These are phyloP conservation scores for Leucocoprinus birnbaumii DNA, from an alignment of 768 basidiomycete genomes.

Conservation along the genomic window DNA sequence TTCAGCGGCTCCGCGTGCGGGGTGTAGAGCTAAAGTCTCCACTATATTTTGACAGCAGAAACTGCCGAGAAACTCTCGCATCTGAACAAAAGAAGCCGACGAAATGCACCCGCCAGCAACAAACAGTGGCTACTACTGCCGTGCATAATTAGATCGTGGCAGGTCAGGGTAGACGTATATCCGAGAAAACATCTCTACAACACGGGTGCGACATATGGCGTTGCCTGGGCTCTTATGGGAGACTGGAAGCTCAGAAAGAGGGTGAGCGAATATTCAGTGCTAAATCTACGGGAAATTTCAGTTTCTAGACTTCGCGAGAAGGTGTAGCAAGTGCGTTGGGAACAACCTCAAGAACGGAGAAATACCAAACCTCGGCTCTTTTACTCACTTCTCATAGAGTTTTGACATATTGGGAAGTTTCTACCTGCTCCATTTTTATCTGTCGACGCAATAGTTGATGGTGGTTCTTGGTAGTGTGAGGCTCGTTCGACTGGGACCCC, in stretches of 20 bases:
- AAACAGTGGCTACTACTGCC: not conserved
- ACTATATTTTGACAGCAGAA: not conserved
- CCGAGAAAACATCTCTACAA: too few relatives aligned
- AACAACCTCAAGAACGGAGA: not conserved
- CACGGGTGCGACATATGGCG: too few relatives aligned
- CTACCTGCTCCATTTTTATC: not conserved
- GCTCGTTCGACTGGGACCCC: too few relatives aligned
- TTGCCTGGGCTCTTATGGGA: not conserved
- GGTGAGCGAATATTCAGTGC: too few relatives aligned
- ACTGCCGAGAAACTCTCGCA: slow-evolving; percentile 7
- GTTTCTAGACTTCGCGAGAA: not conserved
- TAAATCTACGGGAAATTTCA: too few relatives aligned
- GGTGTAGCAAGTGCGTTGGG: too few relatives aligned
- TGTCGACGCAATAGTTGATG: not conserved
- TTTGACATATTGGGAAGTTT: not conserved
- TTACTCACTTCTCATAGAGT: not conserved
- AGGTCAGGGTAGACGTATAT: too few relatives aligned
- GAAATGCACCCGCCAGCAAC: not conserved
- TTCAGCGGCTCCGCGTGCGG: too few relatives aligned
- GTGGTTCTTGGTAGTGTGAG: not conserved
- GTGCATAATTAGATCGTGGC: too few relatives aligned
- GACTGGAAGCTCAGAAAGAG: not conserved
- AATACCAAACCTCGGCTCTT: slow-evolving; percentile 1
- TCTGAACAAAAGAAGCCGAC: not conserved
- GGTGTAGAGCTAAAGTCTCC: too few relatives aligned